Evolutionary conservation across 139 green algal species (phyloP).

Genomic region (Micromonas commoda): DNA sequence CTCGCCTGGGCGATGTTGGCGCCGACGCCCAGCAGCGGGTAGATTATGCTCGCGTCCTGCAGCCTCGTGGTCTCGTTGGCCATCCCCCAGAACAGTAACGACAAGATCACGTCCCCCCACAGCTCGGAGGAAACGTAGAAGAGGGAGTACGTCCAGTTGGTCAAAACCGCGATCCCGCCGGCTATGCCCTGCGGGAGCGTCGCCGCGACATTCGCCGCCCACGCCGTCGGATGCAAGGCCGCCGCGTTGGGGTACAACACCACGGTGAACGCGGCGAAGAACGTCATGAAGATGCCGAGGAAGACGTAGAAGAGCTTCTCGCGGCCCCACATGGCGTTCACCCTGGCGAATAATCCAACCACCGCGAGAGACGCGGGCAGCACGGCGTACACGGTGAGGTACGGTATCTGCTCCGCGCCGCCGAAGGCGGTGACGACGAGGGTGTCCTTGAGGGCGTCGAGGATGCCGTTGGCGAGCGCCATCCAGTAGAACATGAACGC

Average conservation of each 20-base stretch:
- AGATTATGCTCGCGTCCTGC: constrained; percentile 77
- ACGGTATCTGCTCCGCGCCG: constrained; percentile 45
- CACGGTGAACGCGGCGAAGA: constrained; percentile 72
- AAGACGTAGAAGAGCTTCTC: constrained; percentile 80
- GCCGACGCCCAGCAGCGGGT: constrained; percentile 92
- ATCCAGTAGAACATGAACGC: constrained; percentile 76
- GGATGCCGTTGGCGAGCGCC: constrained; percentile 89
- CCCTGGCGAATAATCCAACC: constrained; percentile 60
- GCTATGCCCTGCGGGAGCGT: constrained; percentile 48
- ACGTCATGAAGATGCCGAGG: constrained; percentile 67
- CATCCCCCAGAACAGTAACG: constrained; percentile 86
- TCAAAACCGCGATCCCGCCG: constrained; percentile 66
- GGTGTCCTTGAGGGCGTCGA: constrained; percentile 87
- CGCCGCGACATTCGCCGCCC: constrained; percentile 20
- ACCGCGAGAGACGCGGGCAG: constrained; percentile 78
- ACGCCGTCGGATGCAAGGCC: constrained; percentile 57
- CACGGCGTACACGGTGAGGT: constrained; percentile 77
- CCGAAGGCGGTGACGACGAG: constrained; percentile 83
- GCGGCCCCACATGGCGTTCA: constrained; percentile 53
- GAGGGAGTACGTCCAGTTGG: constrained; percentile 81
- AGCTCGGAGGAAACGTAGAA: constrained; percentile 85
- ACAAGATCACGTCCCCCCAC: constrained; percentile 85
- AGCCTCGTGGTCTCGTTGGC: constrained; percentile 90
- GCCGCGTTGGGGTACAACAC: constrained; percentile 74
- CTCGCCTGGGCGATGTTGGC: constrained; percentile 85